A percentile compares a stretch with the other conserved stretches of the same genome.
Evolutionary conservation across 495 filamentous ascomycete species (phyloP).

Genomic region (Tuber magnatum): DNA sequence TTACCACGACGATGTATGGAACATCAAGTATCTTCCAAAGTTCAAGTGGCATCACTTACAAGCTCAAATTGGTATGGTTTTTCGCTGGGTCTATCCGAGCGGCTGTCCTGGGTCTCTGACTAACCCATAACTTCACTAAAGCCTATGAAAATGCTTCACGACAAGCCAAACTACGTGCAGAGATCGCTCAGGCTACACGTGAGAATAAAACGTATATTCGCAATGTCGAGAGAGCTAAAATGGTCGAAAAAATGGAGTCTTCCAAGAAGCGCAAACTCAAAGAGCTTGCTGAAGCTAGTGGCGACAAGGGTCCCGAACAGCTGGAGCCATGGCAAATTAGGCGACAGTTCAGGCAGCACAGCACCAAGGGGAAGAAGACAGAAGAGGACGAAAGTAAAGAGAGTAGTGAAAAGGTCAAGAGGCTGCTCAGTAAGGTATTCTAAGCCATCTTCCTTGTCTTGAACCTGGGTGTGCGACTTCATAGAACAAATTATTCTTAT

Average conservation of each 20-base stretch:
- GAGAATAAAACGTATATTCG: conserved; percentile 77
- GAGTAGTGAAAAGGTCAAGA: conserved; percentile 61
- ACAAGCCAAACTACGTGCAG: conserved; percentile 68
- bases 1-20: conserved; percentile 93
- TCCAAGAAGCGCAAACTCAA: conserved; percentile 51
- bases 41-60: conserved; percentile 70
- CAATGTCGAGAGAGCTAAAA: conserved; percentile 69
- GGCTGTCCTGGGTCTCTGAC: conserved; percentile 43
- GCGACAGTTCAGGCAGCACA: conserved; percentile 70
- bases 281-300: conserved; percentile 33
- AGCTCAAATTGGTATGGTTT: conserved; percentile 39
- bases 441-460: conserved; percentile 35
- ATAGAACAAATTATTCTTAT: not conserved
- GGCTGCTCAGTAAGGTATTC: conserved; percentile 78
- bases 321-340: conserved; percentile 41
- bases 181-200: conserved; percentile 66
- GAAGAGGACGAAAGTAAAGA: conserved; percentile 46
- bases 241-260: conserved; percentile 61
- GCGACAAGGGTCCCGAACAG: conserved; percentile 36
- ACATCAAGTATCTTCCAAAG: conserved; percentile 70
- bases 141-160: conserved; percentile 67
- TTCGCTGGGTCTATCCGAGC: conserved; percentile 60
- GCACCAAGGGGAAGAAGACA: conserved; percentile 48
- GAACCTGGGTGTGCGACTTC: not conserved
- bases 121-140: not conserved